Evolutionary conservation across 2,329 filamentous ascomycete species (phyloP).

Genomic region (Fusarium cicatricum): DNA sequence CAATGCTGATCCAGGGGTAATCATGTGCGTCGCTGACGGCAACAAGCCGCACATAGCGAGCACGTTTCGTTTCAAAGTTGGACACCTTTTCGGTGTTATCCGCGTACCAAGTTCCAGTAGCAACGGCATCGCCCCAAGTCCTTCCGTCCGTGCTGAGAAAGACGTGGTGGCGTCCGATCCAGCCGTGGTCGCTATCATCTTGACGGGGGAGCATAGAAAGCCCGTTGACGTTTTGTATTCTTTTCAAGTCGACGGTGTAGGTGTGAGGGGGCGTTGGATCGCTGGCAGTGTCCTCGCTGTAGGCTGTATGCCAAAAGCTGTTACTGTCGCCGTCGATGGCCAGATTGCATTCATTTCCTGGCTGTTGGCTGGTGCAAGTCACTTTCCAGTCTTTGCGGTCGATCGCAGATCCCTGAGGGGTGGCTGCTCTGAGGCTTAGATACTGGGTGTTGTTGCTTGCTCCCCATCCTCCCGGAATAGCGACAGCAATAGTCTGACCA

Average conservation of each 20-base stretch:
- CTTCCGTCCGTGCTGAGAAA: slow-evolving; percentile 18
- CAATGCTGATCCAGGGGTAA: slow-evolving; percentile 17
- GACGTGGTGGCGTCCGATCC: slow-evolving; percentile 13
- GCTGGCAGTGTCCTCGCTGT: neutral
- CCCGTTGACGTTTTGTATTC: slow-evolving; percentile 16
- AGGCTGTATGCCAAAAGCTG: slow-evolving; percentile 22
- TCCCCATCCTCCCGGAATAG: neutral
- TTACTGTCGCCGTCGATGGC: slow-evolving; percentile 10
- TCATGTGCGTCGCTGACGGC: slow-evolving; percentile 12
- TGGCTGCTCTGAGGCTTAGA: slow-evolving; percentile 22
- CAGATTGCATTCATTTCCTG: slow-evolving; percentile 13
- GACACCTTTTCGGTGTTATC: slow-evolving; percentile 22
- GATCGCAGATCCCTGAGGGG: slow-evolving; percentile 10
- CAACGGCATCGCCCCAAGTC: slow-evolving; percentile 19
- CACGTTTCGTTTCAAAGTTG: slow-evolving; percentile 27
- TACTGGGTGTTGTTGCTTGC: neutral
- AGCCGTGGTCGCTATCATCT: slow-evolving; percentile 11
- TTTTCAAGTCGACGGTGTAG: slow-evolving; percentile 25
- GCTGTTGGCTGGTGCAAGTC: slow-evolving; percentile 18
- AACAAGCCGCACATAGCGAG: slow-evolving; percentile 8
- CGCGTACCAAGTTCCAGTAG: slow-evolving; percentile 24
- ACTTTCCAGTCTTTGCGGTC: slow-evolving; percentile 18
- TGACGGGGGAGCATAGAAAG: slow-evolving; percentile 28
- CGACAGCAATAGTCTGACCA: neutral
- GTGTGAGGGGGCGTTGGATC: slow-evolving; percentile 21